Evolutionary conservation across 805 yeast species (phyloP), one percentile per base, ranked within the genome.

Genomic region (Metschnikowia picachoensis): DNA sequence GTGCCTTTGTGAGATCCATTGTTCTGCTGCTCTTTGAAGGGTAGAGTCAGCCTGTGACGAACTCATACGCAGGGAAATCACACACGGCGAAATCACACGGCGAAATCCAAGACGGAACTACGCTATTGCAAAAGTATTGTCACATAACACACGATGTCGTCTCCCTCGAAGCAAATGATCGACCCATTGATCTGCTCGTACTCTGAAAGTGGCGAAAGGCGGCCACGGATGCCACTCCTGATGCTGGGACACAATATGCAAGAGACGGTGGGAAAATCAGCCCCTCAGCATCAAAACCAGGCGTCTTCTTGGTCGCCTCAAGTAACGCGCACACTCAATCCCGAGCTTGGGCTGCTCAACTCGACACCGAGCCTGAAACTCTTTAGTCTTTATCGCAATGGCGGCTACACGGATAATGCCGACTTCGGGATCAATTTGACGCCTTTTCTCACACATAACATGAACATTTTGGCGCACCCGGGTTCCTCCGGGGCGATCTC

Each of bases 231-330:
- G 43, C 12, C 42, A n/a, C 44, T 30, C 15, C 33, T 46, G 30
- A 39, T 46, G 13, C 35, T 44, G 30, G 48, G 41, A 7, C 39
- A 36, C 38, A 44, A 35, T 15, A 40, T 30, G 28, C 41, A 20
- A 6, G 27, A 20, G 14, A 14, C 48, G 10, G 17, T 33, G 8
- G 25, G 30, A 16, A 38, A 39, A 16, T 7, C 34, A 11, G 29
- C 16, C 13, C 34, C 45, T 4, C 9, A 39, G 4, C 44, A 35
- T 20, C 36, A 30, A 12, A 36, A 33, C 13, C 35, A 38, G 13
- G 29, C 14, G 12, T 36, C 41, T 12, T 74, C 74, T 2, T 72
- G 76, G 76, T 71, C 77, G 8, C 77, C 77, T 16, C 52, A 70
- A 20, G 67, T 71, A 6, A 60, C 69, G 2, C 67, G 69, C 35